Evolutionary conservation across 108 stramenopile genomes (phyloP).

Genomic region (Skeletonema potamos): DNA sequence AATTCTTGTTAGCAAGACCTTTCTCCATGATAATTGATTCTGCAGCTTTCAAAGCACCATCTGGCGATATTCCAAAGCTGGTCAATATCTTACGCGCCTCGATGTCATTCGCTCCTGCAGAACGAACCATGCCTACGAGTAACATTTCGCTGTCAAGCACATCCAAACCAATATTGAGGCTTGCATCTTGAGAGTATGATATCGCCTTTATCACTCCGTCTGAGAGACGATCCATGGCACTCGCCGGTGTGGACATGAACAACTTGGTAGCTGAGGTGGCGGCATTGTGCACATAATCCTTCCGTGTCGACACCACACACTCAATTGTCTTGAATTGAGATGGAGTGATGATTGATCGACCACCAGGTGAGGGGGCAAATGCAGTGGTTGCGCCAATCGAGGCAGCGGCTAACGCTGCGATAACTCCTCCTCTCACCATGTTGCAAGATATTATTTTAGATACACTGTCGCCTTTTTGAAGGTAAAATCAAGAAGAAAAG

Average conservation of each 20-base stretch:
- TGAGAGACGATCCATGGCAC: slow-evolving; percentile 40
- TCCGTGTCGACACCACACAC: background rate
- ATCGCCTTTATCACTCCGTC: slow-evolving; percentile 30
- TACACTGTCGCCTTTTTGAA: no score
- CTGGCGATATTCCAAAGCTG: slow-evolving; percentile 40
- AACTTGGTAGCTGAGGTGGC: slow-evolving; percentile 5
- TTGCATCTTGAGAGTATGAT: slow-evolving; percentile 26
- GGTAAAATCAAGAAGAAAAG: no score
- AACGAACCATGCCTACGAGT: slow-evolving; percentile 33
- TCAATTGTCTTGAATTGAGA: background rate
- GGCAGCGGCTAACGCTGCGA: background rate
- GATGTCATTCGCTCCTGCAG: slow-evolving; percentile 30
- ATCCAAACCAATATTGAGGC: slow-evolving; percentile 4
- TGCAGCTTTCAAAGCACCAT: slow-evolving; percentile 29
- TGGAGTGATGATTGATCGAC: background rate
- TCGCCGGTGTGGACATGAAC: slow-evolving; percentile 23
- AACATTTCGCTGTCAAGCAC: slow-evolving; percentile 31
- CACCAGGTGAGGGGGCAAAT: background rate
- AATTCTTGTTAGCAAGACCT: background rate
- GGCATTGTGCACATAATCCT: background rate
- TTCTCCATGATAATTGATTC: slow-evolving; percentile 18
- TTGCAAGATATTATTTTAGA: background rate
- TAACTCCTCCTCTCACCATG: background rate
- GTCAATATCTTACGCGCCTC: slow-evolving; percentile 36
- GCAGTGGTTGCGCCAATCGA: background rate